Conservation (phyloP, 1,284 basidiomycete species). For the Ceratobasidium sp. region DNA sequence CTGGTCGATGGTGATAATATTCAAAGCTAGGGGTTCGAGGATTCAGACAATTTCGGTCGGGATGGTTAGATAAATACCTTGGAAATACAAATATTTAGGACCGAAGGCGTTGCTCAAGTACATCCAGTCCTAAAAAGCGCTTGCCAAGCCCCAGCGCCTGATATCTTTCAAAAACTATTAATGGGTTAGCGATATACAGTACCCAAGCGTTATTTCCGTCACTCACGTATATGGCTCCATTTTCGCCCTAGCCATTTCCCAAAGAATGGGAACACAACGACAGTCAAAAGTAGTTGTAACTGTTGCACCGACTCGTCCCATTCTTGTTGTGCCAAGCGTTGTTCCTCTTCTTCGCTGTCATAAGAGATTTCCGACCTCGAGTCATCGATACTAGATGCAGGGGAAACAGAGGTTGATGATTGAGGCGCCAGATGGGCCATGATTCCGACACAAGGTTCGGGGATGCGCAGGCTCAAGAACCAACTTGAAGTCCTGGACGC, state of each 20-base stretch:
- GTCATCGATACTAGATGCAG: conserved; percentile 35
- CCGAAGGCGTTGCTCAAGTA: neutral
- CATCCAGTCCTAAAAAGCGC: conserved; percentile 14
- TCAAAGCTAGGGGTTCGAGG: neutral
- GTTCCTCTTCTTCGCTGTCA: conserved; percentile 59
- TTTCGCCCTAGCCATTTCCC: conserved; percentile 87
- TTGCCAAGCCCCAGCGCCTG: conserved; percentile 29
- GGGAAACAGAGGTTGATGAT: conserved; percentile 32
- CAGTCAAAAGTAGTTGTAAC: conserved; percentile 76
- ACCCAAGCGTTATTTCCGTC: neutral
- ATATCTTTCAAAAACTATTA: conserved; percentile 29
- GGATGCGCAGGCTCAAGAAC: neutral
- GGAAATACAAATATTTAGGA: neutral
- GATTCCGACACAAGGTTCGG: neutral
- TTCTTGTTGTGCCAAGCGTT: conserved; percentile 78
- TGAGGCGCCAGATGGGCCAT: conserved; percentile 8
- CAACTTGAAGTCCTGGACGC: neutral
- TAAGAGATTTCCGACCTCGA: conserved; percentile 24
- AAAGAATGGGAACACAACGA: conserved; percentile 81
- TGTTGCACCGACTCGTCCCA: conserved; percentile 90
- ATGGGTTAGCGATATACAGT: neutral
- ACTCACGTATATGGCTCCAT: conserved; percentile 83
- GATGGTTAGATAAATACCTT: conserved; percentile 5
- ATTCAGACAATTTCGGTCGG: neutral
- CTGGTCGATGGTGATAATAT: neutral